Evolutionary conservation across 169 alveolate genomes (phyloP), one percentile per base, ranked within the genome.

Genomic region (Plasmodium coatneyi): DNA sequence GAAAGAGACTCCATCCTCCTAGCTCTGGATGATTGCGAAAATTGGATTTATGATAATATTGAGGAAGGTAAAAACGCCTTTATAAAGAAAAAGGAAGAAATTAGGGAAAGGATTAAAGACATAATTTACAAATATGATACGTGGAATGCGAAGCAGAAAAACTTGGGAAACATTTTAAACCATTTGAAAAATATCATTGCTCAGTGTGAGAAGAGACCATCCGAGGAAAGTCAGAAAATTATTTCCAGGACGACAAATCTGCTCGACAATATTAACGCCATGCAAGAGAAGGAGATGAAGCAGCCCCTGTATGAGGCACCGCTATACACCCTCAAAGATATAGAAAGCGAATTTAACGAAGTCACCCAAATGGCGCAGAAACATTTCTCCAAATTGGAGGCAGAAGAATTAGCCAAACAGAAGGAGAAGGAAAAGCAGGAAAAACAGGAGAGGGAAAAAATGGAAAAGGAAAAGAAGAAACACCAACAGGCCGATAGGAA

Each of bases 11-110:
- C 93, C 43, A 78, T 96, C 60, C 66, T 56, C 78, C 71, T 84
- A 16, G 79, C 92, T 56, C 74, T 96, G 52, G 92, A 93, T 76
- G 95, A 96, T 79, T 74, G 82, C 93, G 95, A 92, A 87, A 71
- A 95, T 84, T 96, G 97, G 97, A 56, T 96, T n/a, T 96, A 96
- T 83, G 96, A 93, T 74, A 95, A 96, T 91, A 84, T 87, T 36
- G 96, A 84, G n/a, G 97, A 94, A 41, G 82, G 94, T 9, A 92
- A 93, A 83, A 96, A 92, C 52, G 95, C 71, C 16, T 83, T 95
- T 16, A 74, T 95, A 71, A 95, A 72, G 32, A 78, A 92, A 52
- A 79, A 92, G 39, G 90, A 93, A 36, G 79, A 83, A 82, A 86
- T 96, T 25, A 76, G 91, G 32, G 92, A 93, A 1, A 78, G 80